Evolutionary conservation across 148 eudicot genomes (phyloP).

Genomic region (Vaccinium darrowii): DNA sequence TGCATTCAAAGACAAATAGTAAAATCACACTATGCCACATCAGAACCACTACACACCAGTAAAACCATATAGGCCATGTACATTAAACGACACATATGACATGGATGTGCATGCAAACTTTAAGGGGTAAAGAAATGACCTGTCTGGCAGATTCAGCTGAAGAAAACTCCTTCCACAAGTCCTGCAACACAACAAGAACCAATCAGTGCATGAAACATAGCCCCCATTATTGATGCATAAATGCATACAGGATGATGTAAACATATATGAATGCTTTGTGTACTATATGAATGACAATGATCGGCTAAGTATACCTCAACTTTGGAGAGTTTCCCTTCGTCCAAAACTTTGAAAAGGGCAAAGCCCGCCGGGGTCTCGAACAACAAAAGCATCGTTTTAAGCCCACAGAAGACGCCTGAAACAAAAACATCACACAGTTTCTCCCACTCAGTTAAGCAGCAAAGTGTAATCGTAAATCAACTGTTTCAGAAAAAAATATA

Average conservation of each 20-base stretch:
- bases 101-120: too few species aligned
- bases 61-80: too few species aligned
- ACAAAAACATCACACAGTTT: neutral
- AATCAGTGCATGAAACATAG: neutral
- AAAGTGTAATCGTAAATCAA: too few species aligned
- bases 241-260: neutral
- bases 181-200: constrained; percentile 42
- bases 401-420: constrained; percentile 15
- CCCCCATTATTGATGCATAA: neutral
- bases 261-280: neutral
- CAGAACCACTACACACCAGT: neutral
- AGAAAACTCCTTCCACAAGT: constrained; percentile 65
- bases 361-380: constrained; percentile 91
- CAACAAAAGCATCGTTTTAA: constrained; percentile 50
- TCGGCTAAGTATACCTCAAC: constrained; percentile 50
- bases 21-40: neutral
- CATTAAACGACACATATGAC: too few species aligned
- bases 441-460: too few species aligned
- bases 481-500: too few species aligned
- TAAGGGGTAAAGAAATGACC: constrained; percentile 32
- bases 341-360: constrained; percentile 86
- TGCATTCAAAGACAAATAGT: neutral
- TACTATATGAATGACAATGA: neutral
- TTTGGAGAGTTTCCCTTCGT: constrained; percentile 80
- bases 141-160: constrained; percentile 73